Conservation (phyloP, 192 early-diverging fungal species). For the Linnemannia schmuckeri region DNA sequence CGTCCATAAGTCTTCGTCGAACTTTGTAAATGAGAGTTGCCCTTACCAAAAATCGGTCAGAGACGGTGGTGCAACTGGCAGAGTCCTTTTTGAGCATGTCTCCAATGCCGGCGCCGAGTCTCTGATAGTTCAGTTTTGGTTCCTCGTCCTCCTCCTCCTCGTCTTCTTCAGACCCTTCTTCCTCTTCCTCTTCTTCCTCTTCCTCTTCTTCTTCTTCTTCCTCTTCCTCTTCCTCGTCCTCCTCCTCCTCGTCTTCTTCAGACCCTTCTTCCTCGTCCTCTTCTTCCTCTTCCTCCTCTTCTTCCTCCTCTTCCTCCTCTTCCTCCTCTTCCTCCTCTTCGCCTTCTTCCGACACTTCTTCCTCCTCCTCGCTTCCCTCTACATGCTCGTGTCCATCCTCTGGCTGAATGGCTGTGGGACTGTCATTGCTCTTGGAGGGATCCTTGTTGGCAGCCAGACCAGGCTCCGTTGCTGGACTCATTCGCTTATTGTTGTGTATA, state of each 20-base stretch:
- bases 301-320: conserved; percentile 42
- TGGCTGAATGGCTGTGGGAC: background rate
- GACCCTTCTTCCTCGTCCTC: conserved; percentile 54
- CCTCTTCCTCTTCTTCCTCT: conserved; percentile 32
- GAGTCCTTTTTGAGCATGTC: conserved; percentile 90
- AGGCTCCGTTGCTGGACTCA: conserved; percentile 33
- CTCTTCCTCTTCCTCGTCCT: conserved; percentile 48
- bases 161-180: conserved; percentile 22
- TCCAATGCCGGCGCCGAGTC: conserved; percentile 80
- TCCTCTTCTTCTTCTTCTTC: conserved; percentile 34
- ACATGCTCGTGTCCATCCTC: conserved; percentile 41
- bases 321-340: conserved; percentile 16
- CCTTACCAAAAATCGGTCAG: conserved; percentile 87
- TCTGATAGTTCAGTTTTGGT: conserved; percentile 91
- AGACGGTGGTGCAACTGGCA: conserved; percentile 83
- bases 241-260: conserved; percentile 60
- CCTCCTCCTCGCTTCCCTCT: conserved; percentile 38
- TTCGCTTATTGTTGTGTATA: background rate
- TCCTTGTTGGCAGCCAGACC: conserved; percentile 16
- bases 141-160: conserved; percentile 87
- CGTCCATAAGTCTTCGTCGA: background rate
- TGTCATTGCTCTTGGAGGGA: conserved; percentile 11
- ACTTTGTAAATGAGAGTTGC: background rate
- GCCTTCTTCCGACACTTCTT: conserved; percentile 18
- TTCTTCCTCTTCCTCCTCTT: conserved; percentile 33